These are phyloP conservation scores for Lolium perenne DNA, from an alignment of 176 grass and related monocot species.

Conservation along the genomic window DNA sequence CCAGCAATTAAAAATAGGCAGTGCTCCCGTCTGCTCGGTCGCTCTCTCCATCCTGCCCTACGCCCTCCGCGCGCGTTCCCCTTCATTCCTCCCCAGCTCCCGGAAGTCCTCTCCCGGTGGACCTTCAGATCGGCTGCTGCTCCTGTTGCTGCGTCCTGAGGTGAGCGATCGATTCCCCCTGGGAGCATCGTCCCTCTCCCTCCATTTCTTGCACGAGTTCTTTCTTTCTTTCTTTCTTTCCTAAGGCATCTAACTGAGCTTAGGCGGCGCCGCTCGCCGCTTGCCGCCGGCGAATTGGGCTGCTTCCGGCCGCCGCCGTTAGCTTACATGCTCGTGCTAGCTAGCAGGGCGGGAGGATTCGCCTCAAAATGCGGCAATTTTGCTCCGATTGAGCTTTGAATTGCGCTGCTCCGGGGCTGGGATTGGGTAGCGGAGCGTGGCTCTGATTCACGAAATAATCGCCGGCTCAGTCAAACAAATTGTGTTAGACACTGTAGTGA, in stretches of 20 bases:
- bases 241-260: neutral
- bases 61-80: neutral
- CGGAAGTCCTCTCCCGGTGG: neutral
- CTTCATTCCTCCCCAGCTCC: neutral
- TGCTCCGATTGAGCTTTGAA: neutral
- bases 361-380: neutral
- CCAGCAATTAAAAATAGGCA: neutral
- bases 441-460: neutral
- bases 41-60: neutral
- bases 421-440: neutral
- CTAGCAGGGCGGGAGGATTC: neutral
- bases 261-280: neutral
- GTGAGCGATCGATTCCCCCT: neutral
- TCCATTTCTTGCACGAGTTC: neutral
- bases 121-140: constrained; percentile 1
- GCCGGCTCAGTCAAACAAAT: neutral
- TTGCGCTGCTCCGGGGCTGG: neutral
- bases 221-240: neutral
- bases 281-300: neutral
- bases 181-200: neutral
- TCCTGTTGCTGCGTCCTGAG: neutral
- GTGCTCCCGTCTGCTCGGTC: neutral
- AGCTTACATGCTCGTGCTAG: neutral
- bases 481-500: neutral
- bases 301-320: neutral